A percentile compares a stretch with the other conserved stretches of the same genome.
Evolutionary conservation across 2,329 filamentous ascomycete species (phyloP).

Genomic region (Aureobasidium sp.): DNA sequence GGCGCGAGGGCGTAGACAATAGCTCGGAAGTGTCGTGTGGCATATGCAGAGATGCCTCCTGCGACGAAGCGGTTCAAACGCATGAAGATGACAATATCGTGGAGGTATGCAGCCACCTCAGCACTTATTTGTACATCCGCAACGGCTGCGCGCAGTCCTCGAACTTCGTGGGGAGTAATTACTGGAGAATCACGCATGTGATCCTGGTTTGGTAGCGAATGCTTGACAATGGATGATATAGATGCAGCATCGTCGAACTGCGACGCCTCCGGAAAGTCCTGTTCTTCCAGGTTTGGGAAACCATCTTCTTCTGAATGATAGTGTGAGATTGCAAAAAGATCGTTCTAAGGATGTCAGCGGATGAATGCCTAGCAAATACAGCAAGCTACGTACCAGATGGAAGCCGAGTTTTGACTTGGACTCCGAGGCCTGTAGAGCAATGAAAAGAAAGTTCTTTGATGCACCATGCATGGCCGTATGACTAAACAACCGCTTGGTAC

Average conservation of each 20-base stretch:
- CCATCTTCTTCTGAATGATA: constrained; percentile 68
- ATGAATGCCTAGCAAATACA: not conserved
- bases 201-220: constrained; percentile 26
- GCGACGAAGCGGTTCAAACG: constrained; percentile 79
- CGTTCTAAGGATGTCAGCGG: constrained; percentile 43
- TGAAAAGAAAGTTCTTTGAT: constrained; percentile 71
- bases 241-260: constrained; percentile 21
- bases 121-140: constrained; percentile 58
- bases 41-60: constrained; percentile 67
- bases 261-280: not conserved
- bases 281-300: constrained; percentile 66
- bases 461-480: constrained; percentile 65
- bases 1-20: constrained; percentile 61
- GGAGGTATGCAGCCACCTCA: constrained; percentile 75
- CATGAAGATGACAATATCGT: constrained; percentile 82
- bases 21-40: constrained; percentile 65
- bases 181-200: constrained; percentile 28
- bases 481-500: constrained; percentile 70
- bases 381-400: constrained; percentile 31
- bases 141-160: constrained; percentile 49
- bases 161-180: constrained; percentile 20
- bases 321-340: constrained; percentile 83
- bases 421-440: constrained; percentile 57
- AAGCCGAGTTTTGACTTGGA: constrained; percentile 31
- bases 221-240: constrained; percentile 31